A percentile compares a stretch with the other conserved stretches of the same genome.
Conservation (phyloP, 805 yeast genomes). For the Yarrowia divulgata region DNA sequence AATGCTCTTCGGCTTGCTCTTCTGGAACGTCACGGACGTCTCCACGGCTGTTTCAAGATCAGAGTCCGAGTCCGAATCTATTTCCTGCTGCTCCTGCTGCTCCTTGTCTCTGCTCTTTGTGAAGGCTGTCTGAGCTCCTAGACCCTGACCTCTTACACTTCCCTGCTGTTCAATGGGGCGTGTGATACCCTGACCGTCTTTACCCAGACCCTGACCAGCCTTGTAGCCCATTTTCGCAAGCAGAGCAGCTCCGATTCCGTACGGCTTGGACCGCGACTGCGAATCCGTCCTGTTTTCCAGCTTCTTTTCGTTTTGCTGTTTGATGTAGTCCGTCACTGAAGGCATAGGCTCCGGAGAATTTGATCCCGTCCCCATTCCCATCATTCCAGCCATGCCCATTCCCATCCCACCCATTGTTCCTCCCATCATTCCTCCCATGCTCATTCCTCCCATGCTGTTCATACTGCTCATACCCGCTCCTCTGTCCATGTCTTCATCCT, state of each 20-base stretch:
- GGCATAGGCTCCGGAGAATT: conserved; percentile 12
- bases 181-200: conserved; percentile 70
- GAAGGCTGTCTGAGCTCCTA: conserved; percentile 52
- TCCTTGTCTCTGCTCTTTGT: conserved; percentile 6
- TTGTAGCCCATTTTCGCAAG: conserved; percentile 86
- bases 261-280: conserved; percentile 47
- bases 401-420: background rate
- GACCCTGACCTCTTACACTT: conserved; percentile 73
- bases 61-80: conserved; percentile 14
- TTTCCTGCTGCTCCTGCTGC: background rate
- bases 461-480: background rate
- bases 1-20: conserved; percentile 42
- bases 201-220: conserved; percentile 86
- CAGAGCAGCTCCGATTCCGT: conserved; percentile 87
- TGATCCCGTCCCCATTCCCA: background rate
- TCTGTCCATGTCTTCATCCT: background rate
- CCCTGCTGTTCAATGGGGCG: conserved; percentile 78
- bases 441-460: background rate
- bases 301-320: conserved; percentile 31
- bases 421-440: background rate
- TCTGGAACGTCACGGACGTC: conserved; percentile 14
- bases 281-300: conserved; percentile 10
- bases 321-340: conserved; percentile 24
- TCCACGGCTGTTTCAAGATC: background rate
- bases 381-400: conserved; percentile 11